These are phyloP conservation scores for Xylaria acuta DNA, from an alignment of 495 filamentous ascomycete genomes.

Conservation along the genomic window DNA sequence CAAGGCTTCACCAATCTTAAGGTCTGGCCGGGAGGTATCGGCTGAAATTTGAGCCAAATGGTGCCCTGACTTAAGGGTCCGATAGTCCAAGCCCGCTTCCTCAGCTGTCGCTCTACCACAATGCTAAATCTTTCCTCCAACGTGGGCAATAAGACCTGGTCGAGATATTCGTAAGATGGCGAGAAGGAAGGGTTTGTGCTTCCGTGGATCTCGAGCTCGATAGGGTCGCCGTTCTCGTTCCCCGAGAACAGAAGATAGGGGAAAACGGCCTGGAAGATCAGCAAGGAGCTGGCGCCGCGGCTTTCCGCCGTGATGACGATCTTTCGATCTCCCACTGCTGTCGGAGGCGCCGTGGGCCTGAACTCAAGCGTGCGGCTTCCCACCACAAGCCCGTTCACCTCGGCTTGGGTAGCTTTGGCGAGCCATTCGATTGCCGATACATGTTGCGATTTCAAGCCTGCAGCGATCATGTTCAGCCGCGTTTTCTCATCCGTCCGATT, in stretches of 20 bases:
- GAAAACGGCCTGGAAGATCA: constrained; percentile 84
- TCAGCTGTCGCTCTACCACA: constrained; percentile 59
- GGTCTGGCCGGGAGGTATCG: constrained; percentile 50
- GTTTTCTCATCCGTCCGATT: background rate
- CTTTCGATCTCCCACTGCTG: constrained; percentile 43
- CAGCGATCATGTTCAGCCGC: constrained; percentile 30
- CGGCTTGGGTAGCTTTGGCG: constrained; percentile 65
- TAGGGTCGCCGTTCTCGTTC: constrained; percentile 44
- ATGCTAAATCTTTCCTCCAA: constrained; percentile 69
- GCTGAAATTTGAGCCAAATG: constrained; percentile 64
- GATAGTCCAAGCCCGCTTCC: constrained; percentile 70
- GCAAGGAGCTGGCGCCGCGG: constrained; percentile 59
- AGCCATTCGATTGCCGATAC: constrained; percentile 71
- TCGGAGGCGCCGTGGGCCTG: constrained; percentile 49
- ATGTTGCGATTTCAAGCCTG: constrained; percentile 80
- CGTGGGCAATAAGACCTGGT: constrained; percentile 75
- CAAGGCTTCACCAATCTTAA: constrained; percentile 56
- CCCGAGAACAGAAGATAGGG: constrained; percentile 74
- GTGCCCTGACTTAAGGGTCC: constrained; percentile 63
- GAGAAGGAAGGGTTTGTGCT: constrained; percentile 80
- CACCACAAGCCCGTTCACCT: constrained; percentile 59
- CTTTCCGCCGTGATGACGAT: constrained; percentile 53
- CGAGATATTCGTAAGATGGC: constrained; percentile 76
- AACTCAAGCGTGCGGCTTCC: constrained; percentile 63
- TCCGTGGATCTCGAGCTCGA: constrained; percentile 69